Evolutionary conservation across 2,329 filamentous ascomycete genomes (phyloP), one percentile per base, ranked within the genome.

Genomic region (Coniochaeta hoffmannii): DNA sequence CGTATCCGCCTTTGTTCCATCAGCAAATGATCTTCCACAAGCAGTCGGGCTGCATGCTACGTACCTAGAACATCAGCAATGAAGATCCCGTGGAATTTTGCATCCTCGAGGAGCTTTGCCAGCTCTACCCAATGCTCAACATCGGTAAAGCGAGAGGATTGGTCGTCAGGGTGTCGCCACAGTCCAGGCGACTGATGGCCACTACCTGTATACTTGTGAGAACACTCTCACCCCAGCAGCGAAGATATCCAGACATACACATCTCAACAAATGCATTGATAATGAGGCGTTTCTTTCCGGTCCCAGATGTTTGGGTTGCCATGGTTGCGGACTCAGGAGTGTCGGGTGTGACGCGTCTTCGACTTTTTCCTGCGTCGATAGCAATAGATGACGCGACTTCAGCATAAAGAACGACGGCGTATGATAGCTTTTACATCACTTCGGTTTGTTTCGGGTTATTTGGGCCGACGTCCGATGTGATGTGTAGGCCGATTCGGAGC

Each of bases 61-160:
- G 44, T 22, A 60, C 63, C 78, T 1, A 88, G 73, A 0, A 86
- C 82, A 63, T 87, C 84, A 0, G 84, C 84, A 53, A 87, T 83
- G 66, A 87, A 87, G 34, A 87, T 83, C 11, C 81, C 82, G 54
- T 86, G 82, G 60, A 87, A 85, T 54, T 85, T 83, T 30, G 79
- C 83, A 0, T 75, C 71, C 59, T 87, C 83, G 1, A 86, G 75
- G 0, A 82, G 68, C 57, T 84, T 74, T 0, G 83, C 83, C 0
- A 87, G 68, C 53, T 81, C 73, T 0, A 79, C 75, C 83, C 84
- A 87, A 57, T 86, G 80, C 6, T 80, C 70, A 32, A 85, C 70
- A 26, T 79, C 73, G 58, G 82, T 82, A 67, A 88, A 88, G 17
- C 79, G 69, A 60, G 76, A 76, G 1, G 84, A 87, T 60, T 80